Percentiles rank a stretch among this genome's conserved stretches.
These are phyloP conservation scores for Ophiostoma ulmi DNA, from an alignment of 2,329 filamentous ascomycete species.

Conservation along the genomic window DNA sequence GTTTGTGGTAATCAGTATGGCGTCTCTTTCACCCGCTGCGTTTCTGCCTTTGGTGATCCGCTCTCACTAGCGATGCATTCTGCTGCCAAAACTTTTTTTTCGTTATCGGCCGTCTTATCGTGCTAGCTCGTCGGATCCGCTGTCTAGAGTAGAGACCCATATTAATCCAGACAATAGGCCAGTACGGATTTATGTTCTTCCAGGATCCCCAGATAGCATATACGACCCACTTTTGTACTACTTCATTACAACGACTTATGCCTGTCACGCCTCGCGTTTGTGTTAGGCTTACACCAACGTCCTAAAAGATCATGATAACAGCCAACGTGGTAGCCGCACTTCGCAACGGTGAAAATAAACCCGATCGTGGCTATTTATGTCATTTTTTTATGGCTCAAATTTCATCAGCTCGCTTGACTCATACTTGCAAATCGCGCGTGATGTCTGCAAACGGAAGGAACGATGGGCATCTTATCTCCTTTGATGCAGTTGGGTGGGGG, in stretches of 20 bases:
- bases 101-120: conserved; percentile 19
- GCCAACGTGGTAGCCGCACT: neutral
- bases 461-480: neutral
- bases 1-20: neutral
- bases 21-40: neutral
- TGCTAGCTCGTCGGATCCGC: conserved; percentile 3
- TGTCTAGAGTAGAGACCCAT: neutral
- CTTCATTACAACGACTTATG: neutral
- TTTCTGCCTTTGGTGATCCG: conserved; percentile 1
- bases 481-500: neutral
- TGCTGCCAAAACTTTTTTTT: conserved; percentile 20
- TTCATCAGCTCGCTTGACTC: neutral
- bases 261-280: no score
- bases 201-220: neutral
- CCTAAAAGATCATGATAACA: neutral
- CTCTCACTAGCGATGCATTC: conserved; percentile 8
- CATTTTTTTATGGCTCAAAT: neutral
- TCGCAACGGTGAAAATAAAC: neutral
- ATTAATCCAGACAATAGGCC: neutral
- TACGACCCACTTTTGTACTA: neutral
- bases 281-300: no score
- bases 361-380: neutral
- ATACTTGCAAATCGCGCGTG: neutral
- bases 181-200: neutral
- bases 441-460: neutral